Evolutionary conservation across 2,329 filamentous ascomycete genomes (phyloP).

Genomic region (Nigrospora osmanthi): DNA sequence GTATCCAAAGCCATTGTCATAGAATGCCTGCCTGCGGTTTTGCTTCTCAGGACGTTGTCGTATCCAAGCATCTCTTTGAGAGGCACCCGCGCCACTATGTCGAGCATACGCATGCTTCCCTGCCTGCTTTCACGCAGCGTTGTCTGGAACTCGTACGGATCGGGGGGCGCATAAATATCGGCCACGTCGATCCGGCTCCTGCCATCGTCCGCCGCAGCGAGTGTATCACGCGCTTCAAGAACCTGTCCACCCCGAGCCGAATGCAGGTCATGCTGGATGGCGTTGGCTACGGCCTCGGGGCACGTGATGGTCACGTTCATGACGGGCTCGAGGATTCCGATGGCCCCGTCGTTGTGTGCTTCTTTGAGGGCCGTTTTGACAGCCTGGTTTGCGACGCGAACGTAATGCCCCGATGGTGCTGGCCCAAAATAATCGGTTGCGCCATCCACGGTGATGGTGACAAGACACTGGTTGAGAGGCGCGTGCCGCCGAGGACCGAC

Average conservation of each 20-base stretch:
- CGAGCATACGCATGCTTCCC: constrained; percentile 40
- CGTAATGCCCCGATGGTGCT: constrained; percentile 59
- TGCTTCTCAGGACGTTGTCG: constrained; percentile 75
- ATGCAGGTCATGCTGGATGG: constrained; percentile 74
- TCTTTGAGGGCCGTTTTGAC: constrained; percentile 62
- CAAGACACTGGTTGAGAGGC: constrained; percentile 68
- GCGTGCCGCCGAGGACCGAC: constrained; percentile 76
- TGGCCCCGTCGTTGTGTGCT: constrained; percentile 43
- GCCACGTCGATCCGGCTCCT: constrained; percentile 52
- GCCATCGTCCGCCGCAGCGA: constrained; percentile 57
- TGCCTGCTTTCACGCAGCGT: constrained; percentile 45
- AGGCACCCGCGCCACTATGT: constrained; percentile 80
- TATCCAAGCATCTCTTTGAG: constrained; percentile 97
- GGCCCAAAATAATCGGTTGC: constrained; percentile 54
- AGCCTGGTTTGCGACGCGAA: constrained; percentile 53
- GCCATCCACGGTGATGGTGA: constrained; percentile 63
- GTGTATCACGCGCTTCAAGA: constrained; percentile 64
- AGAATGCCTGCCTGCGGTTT: constrained; percentile 73
- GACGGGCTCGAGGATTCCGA: constrained; percentile 81
- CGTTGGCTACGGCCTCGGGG: constrained; percentile 72
- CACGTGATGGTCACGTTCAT: constrained; percentile 86
- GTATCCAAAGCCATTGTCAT: constrained; percentile 52
- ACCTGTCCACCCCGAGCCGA: constrained; percentile 70
- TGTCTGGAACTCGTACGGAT: constrained; percentile 63
- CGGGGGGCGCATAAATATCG: constrained; percentile 79